These are phyloP conservation scores for Melampsora larici-populina DNA, from an alignment of 1,284 basidiomycete species.

Conservation along the genomic window DNA sequence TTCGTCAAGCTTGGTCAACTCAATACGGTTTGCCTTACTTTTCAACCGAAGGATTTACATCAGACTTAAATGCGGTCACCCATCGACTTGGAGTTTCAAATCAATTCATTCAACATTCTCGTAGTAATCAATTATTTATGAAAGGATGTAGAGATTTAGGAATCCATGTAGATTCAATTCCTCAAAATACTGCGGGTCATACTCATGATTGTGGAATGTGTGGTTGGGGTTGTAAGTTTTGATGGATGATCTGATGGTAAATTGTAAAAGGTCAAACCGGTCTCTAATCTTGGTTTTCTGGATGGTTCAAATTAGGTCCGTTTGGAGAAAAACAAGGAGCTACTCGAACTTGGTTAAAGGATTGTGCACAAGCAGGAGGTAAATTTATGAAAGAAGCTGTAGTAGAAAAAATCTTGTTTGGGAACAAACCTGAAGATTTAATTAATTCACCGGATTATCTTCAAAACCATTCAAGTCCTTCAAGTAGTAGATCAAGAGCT, in stretches of 20 bases:
- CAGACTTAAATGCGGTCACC: slow-evolving; percentile 52
- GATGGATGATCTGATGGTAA: neutral
- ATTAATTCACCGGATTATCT: neutral
- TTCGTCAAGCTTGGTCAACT: slow-evolving; percentile 55
- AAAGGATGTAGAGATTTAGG: slow-evolving; percentile 52
- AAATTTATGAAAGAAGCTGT: slow-evolving; percentile 52
- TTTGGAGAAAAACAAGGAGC: slow-evolving; percentile 55
- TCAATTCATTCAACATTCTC: slow-evolving; percentile 51
- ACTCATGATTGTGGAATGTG: slow-evolving; percentile 56
- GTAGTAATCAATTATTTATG: slow-evolving; percentile 51
- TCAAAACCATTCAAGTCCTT: neutral
- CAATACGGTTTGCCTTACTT: slow-evolving; percentile 52
- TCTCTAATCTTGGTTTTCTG: too few species aligned
- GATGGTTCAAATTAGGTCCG: neutral
- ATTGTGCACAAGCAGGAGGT: slow-evolving; percentile 54
- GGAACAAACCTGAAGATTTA: slow-evolving; percentile 8
- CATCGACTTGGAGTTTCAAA: slow-evolving; percentile 52
- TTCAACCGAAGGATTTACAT: slow-evolving; percentile 49
- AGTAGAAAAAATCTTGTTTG: slow-evolving; percentile 55
- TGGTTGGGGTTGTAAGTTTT: slow-evolving; percentile 52
- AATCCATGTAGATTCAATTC: slow-evolving; percentile 51
- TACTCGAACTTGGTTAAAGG: slow-evolving; percentile 53
- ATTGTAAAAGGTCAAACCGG: too few species aligned
- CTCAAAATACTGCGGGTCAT: slow-evolving; percentile 56
- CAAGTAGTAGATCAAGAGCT: slow-evolving; percentile 43